A percentile compares a stretch with the other conserved stretches of the same genome.
phyloP scores from a whole-genome alignment of 371 early-diverging fungal genomes.

The Mucor sp. region DNA sequence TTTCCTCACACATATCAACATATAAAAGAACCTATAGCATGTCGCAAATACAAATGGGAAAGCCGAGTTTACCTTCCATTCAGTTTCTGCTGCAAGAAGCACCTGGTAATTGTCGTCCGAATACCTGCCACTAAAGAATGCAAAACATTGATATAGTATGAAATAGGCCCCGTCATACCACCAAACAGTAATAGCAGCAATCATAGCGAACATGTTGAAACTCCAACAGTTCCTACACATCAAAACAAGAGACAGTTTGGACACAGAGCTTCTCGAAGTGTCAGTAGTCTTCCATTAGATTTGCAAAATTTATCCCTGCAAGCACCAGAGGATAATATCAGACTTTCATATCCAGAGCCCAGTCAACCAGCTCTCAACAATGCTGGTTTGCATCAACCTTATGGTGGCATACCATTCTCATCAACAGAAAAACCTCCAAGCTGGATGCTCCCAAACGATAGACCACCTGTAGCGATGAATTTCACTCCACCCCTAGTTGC shows the following conservation, averaged over 20 bases:
- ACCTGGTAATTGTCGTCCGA: background rate
- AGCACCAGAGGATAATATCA: constrained; percentile 9
- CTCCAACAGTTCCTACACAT: background rate
- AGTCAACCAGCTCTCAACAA: background rate
- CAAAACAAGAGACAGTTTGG: constrained; percentile 16
- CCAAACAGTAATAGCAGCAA: background rate
- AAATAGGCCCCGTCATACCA: background rate
- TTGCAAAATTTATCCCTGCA: constrained; percentile 24
- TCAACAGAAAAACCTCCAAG: constrained; percentile 19
- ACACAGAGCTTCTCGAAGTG: constrained; percentile 17
- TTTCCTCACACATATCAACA: background rate
- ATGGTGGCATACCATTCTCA: constrained; percentile 9
- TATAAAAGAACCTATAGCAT: background rate
- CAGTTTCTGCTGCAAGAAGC: constrained; percentile 32
- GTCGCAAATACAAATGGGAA: constrained; percentile 18
- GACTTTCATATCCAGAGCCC: background rate
- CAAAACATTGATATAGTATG: background rate
- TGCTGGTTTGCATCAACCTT: constrained; percentile 5
- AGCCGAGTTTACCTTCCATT: constrained; percentile 37
- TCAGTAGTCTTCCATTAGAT: constrained; percentile 26
- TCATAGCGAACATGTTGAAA: background rate
- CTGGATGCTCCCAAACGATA: constrained; percentile 23
- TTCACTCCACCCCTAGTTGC: background rate
- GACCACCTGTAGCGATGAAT: background rate
- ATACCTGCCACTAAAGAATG: background rate